These are phyloP conservation scores for carrot (Daucus carota) DNA, from an alignment of 129 eudicot species.

Conservation along the genomic window DH1_v3.0 NC_030386.2:30511501-30512000, in stretches of 20 bases:
- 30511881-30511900: not conserved
- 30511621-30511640: conserved; percentile 48
- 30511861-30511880: not conserved
- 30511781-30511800: not conserved
- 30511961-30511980: not conserved
- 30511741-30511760: too few species aligned
- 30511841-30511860: not conserved
- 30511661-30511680: not conserved
- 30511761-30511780: too few species aligned
- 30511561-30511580: conserved; percentile 64
- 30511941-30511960: not conserved
- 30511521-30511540: not conserved
- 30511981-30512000: not conserved
- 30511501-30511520: not conserved
- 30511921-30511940: not conserved
- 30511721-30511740: too few species aligned
- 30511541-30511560: conserved; percentile 1
- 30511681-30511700: conserved; percentile 7
- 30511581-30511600: conserved; percentile 62
- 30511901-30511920: not conserved
- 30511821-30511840: not conserved
- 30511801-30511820: not conserved
- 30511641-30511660: conserved; percentile 46
- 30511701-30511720: too few species aligned
- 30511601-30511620: conserved; percentile 43